A percentile compares a stretch with the other conserved stretches of the same genome.
These are phyloP conservation scores for Dendrobium catenatum DNA, from an alignment of 106 monocot species.

Conservation along the genomic window DNA sequence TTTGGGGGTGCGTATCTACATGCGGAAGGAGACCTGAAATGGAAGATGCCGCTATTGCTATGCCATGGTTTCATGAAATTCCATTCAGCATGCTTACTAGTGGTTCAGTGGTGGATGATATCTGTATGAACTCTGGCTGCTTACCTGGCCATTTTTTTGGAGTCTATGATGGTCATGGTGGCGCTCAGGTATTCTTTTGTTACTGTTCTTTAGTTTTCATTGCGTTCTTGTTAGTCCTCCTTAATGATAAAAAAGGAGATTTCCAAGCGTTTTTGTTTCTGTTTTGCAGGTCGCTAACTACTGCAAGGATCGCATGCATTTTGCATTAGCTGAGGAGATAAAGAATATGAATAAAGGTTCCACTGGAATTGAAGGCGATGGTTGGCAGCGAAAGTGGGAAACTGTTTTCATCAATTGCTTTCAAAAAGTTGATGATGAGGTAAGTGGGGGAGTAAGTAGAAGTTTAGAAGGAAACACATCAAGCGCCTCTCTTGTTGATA, in stretches of 20 bases:
- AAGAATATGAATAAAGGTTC: conserved; percentile 6
- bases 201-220: not conserved
- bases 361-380: conserved; percentile 7
- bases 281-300: conserved; percentile 6
- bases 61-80: conserved; percentile 50
- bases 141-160: conserved; percentile 10
- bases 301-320: conserved; percentile 10
- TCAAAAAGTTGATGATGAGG: conserved; percentile 55
- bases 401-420: conserved; percentile 51
- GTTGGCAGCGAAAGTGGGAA: conserved; percentile 47
- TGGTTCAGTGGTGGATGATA: conserved; percentile 15
- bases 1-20: conserved; percentile 60
- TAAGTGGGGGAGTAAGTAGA: conserved; percentile 24
- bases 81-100: conserved; percentile 42
- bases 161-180: conserved; percentile 12
- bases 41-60: conserved; percentile 58
- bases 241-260: not conserved
- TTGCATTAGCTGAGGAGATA: conserved; percentile 1
- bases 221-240: not conserved
- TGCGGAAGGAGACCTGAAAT: conserved; percentile 71
- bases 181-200: conserved; percentile 6
- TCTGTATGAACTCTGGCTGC: not conserved
- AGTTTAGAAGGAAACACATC: conserved; percentile 2
- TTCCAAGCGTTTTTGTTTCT: not conserved
- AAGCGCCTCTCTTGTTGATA: not conserved